Percentiles rank a stretch among this genome's conserved stretches.
Evolutionary conservation across 2,329 filamentous ascomycete species (phyloP).

Genomic region (Huntiella bhutanensis): DNA sequence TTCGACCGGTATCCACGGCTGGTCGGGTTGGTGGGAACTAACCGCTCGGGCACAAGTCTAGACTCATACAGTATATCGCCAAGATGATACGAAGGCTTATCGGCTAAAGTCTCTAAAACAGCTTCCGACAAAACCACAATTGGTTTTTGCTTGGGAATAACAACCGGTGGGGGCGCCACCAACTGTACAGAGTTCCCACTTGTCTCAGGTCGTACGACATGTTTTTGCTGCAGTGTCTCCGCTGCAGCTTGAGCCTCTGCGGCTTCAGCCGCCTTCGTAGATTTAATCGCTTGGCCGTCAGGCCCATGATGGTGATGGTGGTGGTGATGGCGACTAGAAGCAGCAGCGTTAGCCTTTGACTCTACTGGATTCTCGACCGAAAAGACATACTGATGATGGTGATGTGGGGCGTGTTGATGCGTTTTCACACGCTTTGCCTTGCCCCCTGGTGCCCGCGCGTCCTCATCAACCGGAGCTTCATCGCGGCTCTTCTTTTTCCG

Average conservation of each 20-base stretch:
- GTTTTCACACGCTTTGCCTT: conserved; percentile 51
- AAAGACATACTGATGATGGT: conserved; percentile 44
- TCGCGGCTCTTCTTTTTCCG: conserved; percentile 59
- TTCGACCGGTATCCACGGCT: conserved; percentile 30
- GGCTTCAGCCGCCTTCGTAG: neutral
- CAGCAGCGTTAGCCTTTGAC: neutral
- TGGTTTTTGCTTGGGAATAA: conserved; percentile 40
- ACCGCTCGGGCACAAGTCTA: conserved; percentile 34
- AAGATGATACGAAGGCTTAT: conserved; percentile 58
- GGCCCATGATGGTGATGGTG: conserved; percentile 43
- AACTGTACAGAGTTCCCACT: conserved; percentile 13
- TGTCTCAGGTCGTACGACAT: conserved; percentile 20
- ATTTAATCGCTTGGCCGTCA: conserved; percentile 19
- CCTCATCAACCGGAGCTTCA: conserved; percentile 48
- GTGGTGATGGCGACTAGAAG: conserved; percentile 17
- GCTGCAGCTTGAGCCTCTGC: too few species aligned
- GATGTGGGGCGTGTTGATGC: conserved; percentile 27
- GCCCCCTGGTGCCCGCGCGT: conserved; percentile 44
- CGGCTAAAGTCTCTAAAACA: conserved; percentile 51
- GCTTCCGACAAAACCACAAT: conserved; percentile 48
- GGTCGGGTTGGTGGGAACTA: conserved; percentile 23
- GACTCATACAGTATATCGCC: conserved; percentile 71
- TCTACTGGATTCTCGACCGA: conserved; percentile 1
- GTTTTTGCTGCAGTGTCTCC: conserved; percentile 26
- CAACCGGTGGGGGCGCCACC: conserved; percentile 21